phyloP scores from a whole-genome alignment of 2,329 filamentous ascomycete species.

The Xylariaceae sp. region DNA sequence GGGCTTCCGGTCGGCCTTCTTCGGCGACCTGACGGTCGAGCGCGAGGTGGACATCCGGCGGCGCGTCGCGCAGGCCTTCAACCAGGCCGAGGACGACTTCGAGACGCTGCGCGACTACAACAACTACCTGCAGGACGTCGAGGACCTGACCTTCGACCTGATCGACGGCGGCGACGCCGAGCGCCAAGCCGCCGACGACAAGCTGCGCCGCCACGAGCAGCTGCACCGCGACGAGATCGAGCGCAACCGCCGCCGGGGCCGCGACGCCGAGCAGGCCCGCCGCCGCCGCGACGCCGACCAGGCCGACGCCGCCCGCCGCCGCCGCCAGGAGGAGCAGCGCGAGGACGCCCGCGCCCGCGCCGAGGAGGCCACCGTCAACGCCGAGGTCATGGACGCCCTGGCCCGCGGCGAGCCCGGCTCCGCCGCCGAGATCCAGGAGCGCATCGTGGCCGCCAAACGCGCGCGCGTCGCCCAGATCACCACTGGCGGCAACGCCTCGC shows the following conservation, averaged over 20 bases:
- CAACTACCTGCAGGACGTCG: slow-evolving; percentile 88
- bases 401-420: slow-evolving; percentile 53
- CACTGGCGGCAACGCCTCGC: slow-evolving; percentile 26
- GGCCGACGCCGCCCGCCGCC: slow-evolving; percentile 55
- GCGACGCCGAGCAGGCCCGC: slow-evolving; percentile 47
- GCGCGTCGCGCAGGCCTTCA: slow-evolving; percentile 73
- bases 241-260: slow-evolving; percentile 47
- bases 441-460: slow-evolving; percentile 67
- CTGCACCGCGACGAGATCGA: slow-evolving; percentile 64
- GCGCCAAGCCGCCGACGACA: slow-evolving; percentile 37
- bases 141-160: slow-evolving; percentile 83
- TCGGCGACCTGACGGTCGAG: slow-evolving; percentile 80
- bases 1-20: slow-evolving; percentile 81
- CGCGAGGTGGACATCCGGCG: slow-evolving; percentile 87
- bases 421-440: slow-evolving; percentile 49
- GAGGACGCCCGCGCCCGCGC: slow-evolving; percentile 66
- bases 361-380: slow-evolving; percentile 54
- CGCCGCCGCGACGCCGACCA: slow-evolving; percentile 54
- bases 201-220: slow-evolving; percentile 57
- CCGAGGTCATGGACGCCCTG: slow-evolving; percentile 64
- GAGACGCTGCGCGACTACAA: slow-evolving; percentile 78
- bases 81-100: slow-evolving; percentile 86
- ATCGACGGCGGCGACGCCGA: slow-evolving; percentile 63
- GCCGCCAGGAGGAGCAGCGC: slow-evolving; percentile 53
- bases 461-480: slow-evolving; percentile 49